Evolutionary conservation across 768 basidiomycete species (phyloP).

Genomic region (Phaffia tasmanica): DNA sequence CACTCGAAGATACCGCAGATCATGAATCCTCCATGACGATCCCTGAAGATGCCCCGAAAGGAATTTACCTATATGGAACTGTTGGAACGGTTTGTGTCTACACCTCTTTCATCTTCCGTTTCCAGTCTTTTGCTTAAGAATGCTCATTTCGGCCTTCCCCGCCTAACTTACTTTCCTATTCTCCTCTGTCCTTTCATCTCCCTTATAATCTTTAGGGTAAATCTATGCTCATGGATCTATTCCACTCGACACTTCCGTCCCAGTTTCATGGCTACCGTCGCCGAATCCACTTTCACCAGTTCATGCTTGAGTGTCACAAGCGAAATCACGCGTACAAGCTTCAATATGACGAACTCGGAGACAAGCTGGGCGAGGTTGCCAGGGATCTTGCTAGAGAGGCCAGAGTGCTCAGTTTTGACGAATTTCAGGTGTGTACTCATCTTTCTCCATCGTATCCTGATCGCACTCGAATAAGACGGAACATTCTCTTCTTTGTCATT

Average conservation of each 20-base stretch:
- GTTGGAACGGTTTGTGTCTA: slow-evolving; percentile 89
- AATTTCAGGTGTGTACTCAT: slow-evolving; percentile 68
- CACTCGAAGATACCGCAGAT: slow-evolving; percentile 14
- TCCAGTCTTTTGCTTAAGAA: background rate
- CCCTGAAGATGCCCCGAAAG: slow-evolving; percentile 57
- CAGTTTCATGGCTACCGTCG: slow-evolving; percentile 40
- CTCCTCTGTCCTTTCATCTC: background rate
- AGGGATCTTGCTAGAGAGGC: slow-evolving; percentile 74
- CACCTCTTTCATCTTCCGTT: background rate
- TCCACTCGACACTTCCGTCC: slow-evolving; percentile 61
- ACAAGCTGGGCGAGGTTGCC: slow-evolving; percentile 78
- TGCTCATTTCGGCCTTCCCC: background rate
- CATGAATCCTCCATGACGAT: slow-evolving; percentile 31
- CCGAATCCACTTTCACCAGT: slow-evolving; percentile 93
- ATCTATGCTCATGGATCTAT: slow-evolving; percentile 93
- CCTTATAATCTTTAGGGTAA: background rate
- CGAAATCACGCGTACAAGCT: slow-evolving; percentile 72
- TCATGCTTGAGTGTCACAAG: slow-evolving; percentile 98
- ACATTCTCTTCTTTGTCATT: background rate
- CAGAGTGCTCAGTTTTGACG: slow-evolving; percentile 84
- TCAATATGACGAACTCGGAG: slow-evolving; percentile 51
- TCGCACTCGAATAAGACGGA: background rate
- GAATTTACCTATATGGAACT: slow-evolving; percentile 88
- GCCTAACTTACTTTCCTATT: background rate
- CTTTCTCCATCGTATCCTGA: slow-evolving; percentile 5